These are phyloP conservation scores for Pythium catenulatum DNA, from an alignment of 352 stramenopile genomes.

Conservation along the genomic window DNA sequence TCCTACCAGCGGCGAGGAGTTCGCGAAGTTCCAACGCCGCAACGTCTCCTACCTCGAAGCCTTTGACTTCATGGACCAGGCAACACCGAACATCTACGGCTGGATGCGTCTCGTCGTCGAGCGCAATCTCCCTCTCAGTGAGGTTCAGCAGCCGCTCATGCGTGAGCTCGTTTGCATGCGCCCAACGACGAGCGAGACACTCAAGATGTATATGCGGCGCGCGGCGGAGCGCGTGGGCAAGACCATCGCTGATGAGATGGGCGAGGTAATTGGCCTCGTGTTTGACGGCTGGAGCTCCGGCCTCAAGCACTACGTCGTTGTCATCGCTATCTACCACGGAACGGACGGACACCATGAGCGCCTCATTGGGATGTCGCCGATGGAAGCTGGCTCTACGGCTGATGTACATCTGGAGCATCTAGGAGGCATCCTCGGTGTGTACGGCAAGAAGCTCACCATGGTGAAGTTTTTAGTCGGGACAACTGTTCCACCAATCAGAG, in stretches of 20 bases:
- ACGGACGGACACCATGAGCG: neutral
- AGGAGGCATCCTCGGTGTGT: slow-evolving; percentile 4
- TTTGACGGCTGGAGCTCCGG: slow-evolving; percentile 20
- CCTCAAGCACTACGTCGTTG: neutral
- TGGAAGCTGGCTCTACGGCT: neutral
- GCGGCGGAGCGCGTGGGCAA: neutral
- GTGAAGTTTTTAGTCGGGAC: slow-evolving; percentile 13
- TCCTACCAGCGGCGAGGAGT: neutral
- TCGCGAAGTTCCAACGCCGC: neutral
- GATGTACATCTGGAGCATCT: slow-evolving; percentile 37
- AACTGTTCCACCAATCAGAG: slow-evolving; percentile 55
- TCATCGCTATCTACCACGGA: neutral
- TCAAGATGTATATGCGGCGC: slow-evolving; percentile 27
- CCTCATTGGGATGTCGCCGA: neutral
- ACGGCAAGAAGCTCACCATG: slow-evolving; percentile 10
- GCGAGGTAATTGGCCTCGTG: neutral
- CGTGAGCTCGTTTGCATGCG: slow-evolving; percentile 9
- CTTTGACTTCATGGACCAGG: neutral
- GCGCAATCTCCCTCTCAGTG: slow-evolving; percentile 8
- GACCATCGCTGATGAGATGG: slow-evolving; percentile 2
- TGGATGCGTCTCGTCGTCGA: slow-evolving; percentile 9
- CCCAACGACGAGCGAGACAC: neutral
- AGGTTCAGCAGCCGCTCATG: neutral
- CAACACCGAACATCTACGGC: neutral
- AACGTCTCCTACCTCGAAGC: neutral